Conservation (phyloP, 2,329 filamentous ascomycete species). For the Ceratocystis albifundus region DNA sequence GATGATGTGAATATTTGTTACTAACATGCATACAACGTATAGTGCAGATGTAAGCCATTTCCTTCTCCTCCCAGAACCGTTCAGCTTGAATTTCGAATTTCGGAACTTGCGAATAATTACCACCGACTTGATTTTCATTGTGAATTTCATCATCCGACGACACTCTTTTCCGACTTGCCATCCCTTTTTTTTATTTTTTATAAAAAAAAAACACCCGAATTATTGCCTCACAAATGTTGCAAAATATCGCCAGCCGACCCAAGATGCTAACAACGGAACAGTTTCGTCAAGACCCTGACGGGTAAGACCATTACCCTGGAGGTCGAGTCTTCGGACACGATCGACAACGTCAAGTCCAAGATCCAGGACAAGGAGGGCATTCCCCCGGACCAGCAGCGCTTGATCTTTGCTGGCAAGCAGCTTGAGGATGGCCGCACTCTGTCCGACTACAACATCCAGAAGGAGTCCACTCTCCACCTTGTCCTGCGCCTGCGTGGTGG, state of each 20-base stretch:
- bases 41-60: conserved; percentile 79
- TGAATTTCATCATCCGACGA: conserved; percentile 23
- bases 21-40: conserved; percentile 37
- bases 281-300: conserved; percentile 99
- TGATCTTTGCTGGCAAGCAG: conserved; percentile 99
- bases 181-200: no score
- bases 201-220: conserved; percentile 23
- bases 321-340: conserved; percentile 97
- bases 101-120: neutral
- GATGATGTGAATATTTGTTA: conserved; percentile 25
- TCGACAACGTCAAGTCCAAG: conserved; percentile 99
- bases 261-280: conserved; percentile 34
- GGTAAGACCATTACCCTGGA: conserved; percentile 99
- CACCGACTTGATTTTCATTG: conserved; percentile 17
- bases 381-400: conserved; percentile 91
- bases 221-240: conserved; percentile 16
- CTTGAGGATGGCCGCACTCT: conserved; percentile 96
- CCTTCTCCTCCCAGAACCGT: neutral
- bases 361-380: conserved; percentile 99
- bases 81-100: neutral
- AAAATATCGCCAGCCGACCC: conserved; percentile 7
- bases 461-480: conserved; percentile 97
- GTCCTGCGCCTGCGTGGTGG: conserved; percentile 98
- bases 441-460: conserved; percentile 99
- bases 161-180: neutral